Evolutionary conservation across 2,329 filamentous ascomycete species (phyloP).

Genomic region (Venturia carpophila): DNA sequence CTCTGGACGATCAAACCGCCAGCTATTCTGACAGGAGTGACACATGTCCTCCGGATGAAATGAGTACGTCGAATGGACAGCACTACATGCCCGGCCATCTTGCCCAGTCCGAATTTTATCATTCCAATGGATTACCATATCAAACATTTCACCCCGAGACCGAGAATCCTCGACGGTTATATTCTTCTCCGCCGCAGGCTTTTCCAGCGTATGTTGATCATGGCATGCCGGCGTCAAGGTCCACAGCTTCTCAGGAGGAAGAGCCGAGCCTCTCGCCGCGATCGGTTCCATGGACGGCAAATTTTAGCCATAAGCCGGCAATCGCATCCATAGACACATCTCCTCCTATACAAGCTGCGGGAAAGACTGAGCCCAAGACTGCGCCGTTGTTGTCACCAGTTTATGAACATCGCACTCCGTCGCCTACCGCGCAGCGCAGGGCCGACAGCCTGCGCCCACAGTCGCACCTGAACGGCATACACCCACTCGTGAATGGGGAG

Average conservation of each 20-base stretch:
- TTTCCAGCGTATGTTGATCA: slow-evolving; percentile 15
- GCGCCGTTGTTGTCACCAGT: slow-evolving; percentile 58
- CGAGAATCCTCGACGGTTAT: not conserved
- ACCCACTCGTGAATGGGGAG: slow-evolving; percentile 22
- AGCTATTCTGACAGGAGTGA: slow-evolving; percentile 4
- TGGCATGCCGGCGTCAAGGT: not conserved
- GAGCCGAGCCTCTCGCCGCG: not conserved
- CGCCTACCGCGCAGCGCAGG: slow-evolving; percentile 54
- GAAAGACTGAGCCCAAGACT: slow-evolving; percentile 51
- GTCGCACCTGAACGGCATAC: slow-evolving; percentile 22
- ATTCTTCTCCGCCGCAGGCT: slow-evolving; percentile 10
- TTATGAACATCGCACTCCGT: slow-evolving; percentile 64
- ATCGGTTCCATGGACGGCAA: not conserved
- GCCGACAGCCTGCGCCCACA: slow-evolving; percentile 33
- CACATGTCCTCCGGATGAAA: not conserved
- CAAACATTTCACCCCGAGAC: not conserved
- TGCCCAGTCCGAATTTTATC: not conserved
- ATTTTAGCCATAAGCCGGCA: slow-evolving; percentile 2
- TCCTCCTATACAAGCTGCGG: slow-evolving; percentile 48
- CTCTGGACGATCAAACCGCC: not conserved
- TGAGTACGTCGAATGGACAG: not conserved
- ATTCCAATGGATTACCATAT: not conserved
- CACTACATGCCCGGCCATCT: not conserved
- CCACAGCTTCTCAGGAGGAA: slow-evolving; percentile 1
- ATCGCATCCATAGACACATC: slow-evolving; percentile 22